These are phyloP conservation scores for Curvularia verruculosa DNA, from an alignment of 2,329 filamentous ascomycete genomes.

Conservation along the genomic window DNA sequence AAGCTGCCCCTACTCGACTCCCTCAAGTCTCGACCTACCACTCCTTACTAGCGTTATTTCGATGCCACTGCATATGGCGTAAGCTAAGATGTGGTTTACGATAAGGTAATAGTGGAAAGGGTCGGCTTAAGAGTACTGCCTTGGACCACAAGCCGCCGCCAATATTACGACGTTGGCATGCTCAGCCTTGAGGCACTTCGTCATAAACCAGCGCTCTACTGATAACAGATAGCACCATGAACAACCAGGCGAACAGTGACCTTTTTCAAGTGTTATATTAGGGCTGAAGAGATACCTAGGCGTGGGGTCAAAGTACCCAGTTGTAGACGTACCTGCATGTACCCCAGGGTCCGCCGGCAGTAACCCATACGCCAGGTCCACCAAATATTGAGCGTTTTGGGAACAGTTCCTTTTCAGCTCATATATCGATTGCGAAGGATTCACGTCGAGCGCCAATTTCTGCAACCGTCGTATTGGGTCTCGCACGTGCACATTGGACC, in stretches of 20 bases:
- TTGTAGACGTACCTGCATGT: not conserved
- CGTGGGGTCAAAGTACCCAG: not conserved
- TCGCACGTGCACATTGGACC: not conserved
- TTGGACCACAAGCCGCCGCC: not conserved
- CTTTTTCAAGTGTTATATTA: not conserved
- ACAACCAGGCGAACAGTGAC: not conserved
- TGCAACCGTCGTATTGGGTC: not conserved
- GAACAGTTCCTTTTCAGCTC: not conserved
- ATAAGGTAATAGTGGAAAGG: slow-evolving; percentile 5
- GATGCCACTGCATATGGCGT: slow-evolving; percentile 12
- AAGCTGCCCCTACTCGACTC: no score
- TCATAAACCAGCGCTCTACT: not conserved
- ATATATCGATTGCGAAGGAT: not conserved
- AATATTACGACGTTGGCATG: not conserved
- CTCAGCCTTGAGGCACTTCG: not conserved
- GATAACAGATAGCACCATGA: not conserved
- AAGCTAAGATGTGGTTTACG: slow-evolving; percentile 4
- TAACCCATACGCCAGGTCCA: not conserved
- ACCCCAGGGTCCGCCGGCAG: slow-evolving; percentile 1
- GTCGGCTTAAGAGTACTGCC: slow-evolving; percentile 7
- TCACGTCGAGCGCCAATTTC: not conserved
- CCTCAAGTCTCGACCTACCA: no score
- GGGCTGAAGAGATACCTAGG: not conserved
- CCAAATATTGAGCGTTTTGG: not conserved
- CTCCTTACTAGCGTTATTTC: no score